Conservation (phyloP, 208 protist genomes). For the Leishmania mexicana region DNA sequence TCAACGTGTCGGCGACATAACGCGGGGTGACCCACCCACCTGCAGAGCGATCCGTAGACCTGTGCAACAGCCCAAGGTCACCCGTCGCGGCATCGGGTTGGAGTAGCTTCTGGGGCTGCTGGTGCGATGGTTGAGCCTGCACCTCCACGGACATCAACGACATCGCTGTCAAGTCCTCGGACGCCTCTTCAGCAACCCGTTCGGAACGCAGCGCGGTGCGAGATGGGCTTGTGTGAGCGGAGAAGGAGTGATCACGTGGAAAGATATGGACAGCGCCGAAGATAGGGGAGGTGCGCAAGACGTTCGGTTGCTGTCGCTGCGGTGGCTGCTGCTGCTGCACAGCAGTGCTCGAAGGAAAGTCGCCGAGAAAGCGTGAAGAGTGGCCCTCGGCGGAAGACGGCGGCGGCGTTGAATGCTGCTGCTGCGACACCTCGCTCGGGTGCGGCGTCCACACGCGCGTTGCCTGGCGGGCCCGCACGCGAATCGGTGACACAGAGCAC, state of each 20-base stretch:
- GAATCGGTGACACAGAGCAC: slow-evolving; percentile 24
- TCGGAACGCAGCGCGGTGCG: not conserved
- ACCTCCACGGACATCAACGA: not conserved
- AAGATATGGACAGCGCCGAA: not conserved
- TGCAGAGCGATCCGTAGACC: not conserved
- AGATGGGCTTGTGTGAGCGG: not conserved
- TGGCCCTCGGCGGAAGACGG: not conserved
- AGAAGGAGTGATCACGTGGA: not conserved
- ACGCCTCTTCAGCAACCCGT: not conserved
- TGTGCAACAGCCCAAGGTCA: not conserved
- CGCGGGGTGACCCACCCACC: not conserved
- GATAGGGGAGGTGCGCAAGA: not conserved
- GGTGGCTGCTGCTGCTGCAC: not conserved
- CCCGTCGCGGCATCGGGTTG: not conserved
- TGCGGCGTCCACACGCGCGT: slow-evolving; percentile 30
- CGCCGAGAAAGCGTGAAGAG: not conserved
- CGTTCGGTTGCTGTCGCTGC: not conserved
- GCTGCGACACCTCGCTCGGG: slow-evolving; percentile 16
- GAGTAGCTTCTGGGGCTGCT: not conserved
- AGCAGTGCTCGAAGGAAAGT: not conserved
- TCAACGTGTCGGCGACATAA: slow-evolving; percentile 17
- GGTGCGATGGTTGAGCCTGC: slow-evolving; percentile 2
- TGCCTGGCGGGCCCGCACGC: slow-evolving; percentile 11
- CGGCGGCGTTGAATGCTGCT: not conserved
- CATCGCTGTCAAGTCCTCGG: not conserved